Base-by-base conservation (phyloP, 2,329 filamentous ascomycete genomes). In the Coleophoma crateriformis region DNA sequence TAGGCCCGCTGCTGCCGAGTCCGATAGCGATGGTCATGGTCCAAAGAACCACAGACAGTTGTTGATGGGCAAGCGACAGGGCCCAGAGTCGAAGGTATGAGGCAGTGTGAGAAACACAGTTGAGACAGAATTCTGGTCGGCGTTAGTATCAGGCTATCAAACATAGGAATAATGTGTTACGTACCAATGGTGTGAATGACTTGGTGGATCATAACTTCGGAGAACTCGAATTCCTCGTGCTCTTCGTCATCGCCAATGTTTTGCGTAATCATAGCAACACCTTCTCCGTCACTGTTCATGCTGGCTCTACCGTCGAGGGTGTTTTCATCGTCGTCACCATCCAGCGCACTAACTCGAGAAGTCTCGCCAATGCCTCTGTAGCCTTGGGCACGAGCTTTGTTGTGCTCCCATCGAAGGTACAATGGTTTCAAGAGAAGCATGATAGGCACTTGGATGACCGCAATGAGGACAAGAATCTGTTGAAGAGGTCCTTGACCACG, bases 11-110 rank as follows among this genome's bases (percentile, higher is more conserved):
- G 59, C 77, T 81, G 20, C 72, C 71, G 51, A 99, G 87, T 3
- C 88, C 86, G 46, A 84, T 85, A 32, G 79, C 86, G 46, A 99
- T 77, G 1, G 94, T 99, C 94, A 99, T 99, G 62, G 81, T 81
- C 94, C 94, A 99, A 44, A 99, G 80, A 55, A 99, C 94, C 57
- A 91, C 87, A 45, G 90, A 96, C 53, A 99, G 84, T 78, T 97
- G 94, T 69, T 99, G 94, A 76, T 99, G 94, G 33, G 94, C 94
- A 52, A 99, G 85, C 2, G 94, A 99, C 61, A 99, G 71, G 33
- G 94, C 94, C 94, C 94, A 99, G 41, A 99, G 87, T 76, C 94
- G 94, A 44, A 99, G 87, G 71, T 99, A 99, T 1, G 94, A 99
- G 4, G 94, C 94, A 4, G 95, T 99, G 73, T 99, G 94, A 32